Base-by-base conservation (phyloP, 2,329 filamentous ascomycete species). In the Aspergillus eucalypticola region DNA sequence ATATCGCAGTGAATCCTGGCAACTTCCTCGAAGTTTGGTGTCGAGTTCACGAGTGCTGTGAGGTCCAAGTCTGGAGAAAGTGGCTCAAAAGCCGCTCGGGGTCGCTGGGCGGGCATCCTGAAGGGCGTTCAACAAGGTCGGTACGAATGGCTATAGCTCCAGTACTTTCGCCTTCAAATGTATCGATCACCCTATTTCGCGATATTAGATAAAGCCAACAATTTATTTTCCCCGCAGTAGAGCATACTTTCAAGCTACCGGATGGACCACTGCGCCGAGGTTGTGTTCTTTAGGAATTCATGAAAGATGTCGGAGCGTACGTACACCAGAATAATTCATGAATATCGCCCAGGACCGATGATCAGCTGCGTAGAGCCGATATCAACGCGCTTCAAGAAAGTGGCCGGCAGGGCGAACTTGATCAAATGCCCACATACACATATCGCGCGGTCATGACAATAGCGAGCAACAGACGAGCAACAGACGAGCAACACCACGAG, bases 61-160 rank as follows among this genome's bases (percentile, higher is more conserved):
- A 98, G 81, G 72, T 98, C 89, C 59, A 98, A 86, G 70, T 94
- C 87, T 0, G 93, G 93, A 0, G 92, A 86, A 50, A 98, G 90
- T 1, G 94, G 93, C 75, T 96, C 92, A 75, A 98, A 98, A 54
- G 92, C 91, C 15, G 92, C 92, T 71, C 92, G 89, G 0, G 91
- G 91, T 69, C 93, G 88, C 60, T 89, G 81, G 13, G 89, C 83
- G 57, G 91, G 90, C 92, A 96, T 96, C 27, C 17, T 59, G n/a
- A 21, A 7, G n/a, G 25, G 15, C 5, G 25, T 32, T 17, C 25
- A 29, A 50, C 13, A 59, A 8, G 2, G 2, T 4, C 19, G 4
- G 10, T 53, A 46, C 19, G 19, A 35, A 42, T 21, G 39, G 32
- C 21, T 5, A 38, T 27, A 29, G 15, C 41, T 21, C 41, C 17